Percentiles rank a stretch among this genome's conserved stretches.
phyloP scores from a whole-genome alignment of 345 rosid genomes.

The Orychophragmus violaceus region DNA sequence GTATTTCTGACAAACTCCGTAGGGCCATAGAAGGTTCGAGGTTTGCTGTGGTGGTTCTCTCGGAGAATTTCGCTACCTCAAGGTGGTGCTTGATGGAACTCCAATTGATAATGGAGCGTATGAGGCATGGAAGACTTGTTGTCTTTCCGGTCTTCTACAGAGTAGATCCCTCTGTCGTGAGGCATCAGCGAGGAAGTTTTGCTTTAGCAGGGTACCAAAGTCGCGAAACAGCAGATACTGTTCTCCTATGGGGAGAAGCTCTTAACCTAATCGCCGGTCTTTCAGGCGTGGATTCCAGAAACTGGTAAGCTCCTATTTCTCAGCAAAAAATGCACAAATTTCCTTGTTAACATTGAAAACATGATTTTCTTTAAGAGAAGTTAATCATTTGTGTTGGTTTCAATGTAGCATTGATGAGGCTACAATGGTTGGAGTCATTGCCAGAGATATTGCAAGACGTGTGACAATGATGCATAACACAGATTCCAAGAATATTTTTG shows the following conservation, averaged over 20 bases:
- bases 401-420: constrained; percentile 17
- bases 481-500: not conserved
- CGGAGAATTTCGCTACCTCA: not conserved
- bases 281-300: not conserved
- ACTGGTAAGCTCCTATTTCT: too few relatives aligned
- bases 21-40: not conserved
- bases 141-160: constrained; percentile 25
- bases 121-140: not conserved
- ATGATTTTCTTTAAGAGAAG: too few relatives aligned
- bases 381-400: not conserved
- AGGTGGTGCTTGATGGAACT: constrained; percentile 18
- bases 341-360: too few relatives aligned
- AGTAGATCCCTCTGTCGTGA: constrained; percentile 6
- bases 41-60: constrained; percentile 3
- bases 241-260: constrained; percentile 8
- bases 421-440: not conserved
- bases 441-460: not conserved
- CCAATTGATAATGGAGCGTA: not conserved
- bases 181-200: constrained; percentile 9
- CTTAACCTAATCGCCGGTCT: not conserved
- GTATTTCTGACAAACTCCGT: not conserved
- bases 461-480: not conserved
- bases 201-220: not conserved
- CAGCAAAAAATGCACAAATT: too few relatives aligned
- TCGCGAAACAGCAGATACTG: not conserved